Base-by-base conservation (phyloP, 352 stramenopile genomes). In the Lagenidium giganteum region DNA sequence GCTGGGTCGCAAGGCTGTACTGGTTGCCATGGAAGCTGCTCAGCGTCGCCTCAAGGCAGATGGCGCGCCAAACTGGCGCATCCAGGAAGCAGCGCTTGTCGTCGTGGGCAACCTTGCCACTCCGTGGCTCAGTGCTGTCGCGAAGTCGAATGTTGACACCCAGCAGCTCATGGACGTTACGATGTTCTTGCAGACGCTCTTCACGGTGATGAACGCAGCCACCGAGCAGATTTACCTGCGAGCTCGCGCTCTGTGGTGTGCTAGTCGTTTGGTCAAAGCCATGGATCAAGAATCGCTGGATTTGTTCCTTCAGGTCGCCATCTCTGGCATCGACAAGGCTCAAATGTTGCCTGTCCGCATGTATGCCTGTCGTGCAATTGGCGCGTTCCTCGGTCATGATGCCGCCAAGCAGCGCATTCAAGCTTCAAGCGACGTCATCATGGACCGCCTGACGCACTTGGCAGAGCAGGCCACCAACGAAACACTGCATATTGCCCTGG, bases 191-290 rank as follows among this genome's bases (percentile, higher is more conserved):
- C 60, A 86, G 48, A 89, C 74, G 16, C 47, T 92, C 14, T 89
- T 87, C 47, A 61, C 76, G 38, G 68, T 92, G 32, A 89, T 92
- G 72, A 87, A 87, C 28, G 54, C 69, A 0, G 38, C 45, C 5
- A 66, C 58, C 34, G 55, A 88, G 33, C 74, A 84, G 27, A 83
- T 89, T 28, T 90, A 89, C 53, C 45, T 93, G 28, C 72, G 75
- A 17, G 81, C 77, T 3, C 75, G 81, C 42, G 81, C 81, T 18
- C 38, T 93, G 27, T 93, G 81, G 81, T 93, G 81, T 46, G 78
- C 81, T 3, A 90, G 77, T 48, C 75, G 73, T n/a, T 51, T 92
- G 29, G 70, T 69, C 0, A 72, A 70, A 37, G 74, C 57, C 8
- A 92, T 92, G 80, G 77, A 45, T 31, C 56, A 68, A 18, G 77